Evolutionary conservation across 2,329 filamentous ascomycete genomes (phyloP), one percentile per base, ranked within the genome.

Genomic region (Paecilomyces formosus): DNA sequence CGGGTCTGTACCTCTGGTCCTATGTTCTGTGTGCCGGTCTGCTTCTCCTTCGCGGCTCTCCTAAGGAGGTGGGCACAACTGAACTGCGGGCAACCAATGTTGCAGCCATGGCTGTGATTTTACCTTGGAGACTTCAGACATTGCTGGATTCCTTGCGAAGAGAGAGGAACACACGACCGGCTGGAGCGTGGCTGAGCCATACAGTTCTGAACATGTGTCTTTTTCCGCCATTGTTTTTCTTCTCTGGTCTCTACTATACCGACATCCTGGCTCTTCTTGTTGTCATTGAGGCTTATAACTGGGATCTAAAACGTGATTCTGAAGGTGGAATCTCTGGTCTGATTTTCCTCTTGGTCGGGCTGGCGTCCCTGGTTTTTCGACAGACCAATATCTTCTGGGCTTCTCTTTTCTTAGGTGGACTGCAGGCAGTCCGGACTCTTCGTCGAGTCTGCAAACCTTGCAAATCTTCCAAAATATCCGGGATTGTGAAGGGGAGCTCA

Each of bases 361-460:
- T 90, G 0, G 62, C 83, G 1, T 81, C 90, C 1, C 79, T 99
- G 21, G 76, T 83, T 2, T 94, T 96, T 79, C 82, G 94, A 24
- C 94, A 99, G 73, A 99, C 94, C 0, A 99, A 99, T 67, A 88
- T 97, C 58, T 96, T 99, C 71, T 99, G 94, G 94, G 87, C 92
- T 0, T 88, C 76, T 15, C 65, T 79, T 3, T 80, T 78, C 62
- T 63, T 79, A 18, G 78, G 76, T 31, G 78, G 77, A 24, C 64
- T 80, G 53, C 74, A 76, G 59, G 71, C 75, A 26, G 68, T 77
- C 15, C 70, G 73, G 51, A 74, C 58, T 11, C 61, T 78, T 53
- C 66, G 69, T 30, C 61, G 63, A 24, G 65, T 64, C 31, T 63
- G 70, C 6, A 68, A 65, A n/a, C 56, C 60, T n/a, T 69, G 66